These are phyloP conservation scores for Fusarium paranaense DNA, from an alignment of 2,329 filamentous ascomycete genomes.

Conservation along the genomic window DNA sequence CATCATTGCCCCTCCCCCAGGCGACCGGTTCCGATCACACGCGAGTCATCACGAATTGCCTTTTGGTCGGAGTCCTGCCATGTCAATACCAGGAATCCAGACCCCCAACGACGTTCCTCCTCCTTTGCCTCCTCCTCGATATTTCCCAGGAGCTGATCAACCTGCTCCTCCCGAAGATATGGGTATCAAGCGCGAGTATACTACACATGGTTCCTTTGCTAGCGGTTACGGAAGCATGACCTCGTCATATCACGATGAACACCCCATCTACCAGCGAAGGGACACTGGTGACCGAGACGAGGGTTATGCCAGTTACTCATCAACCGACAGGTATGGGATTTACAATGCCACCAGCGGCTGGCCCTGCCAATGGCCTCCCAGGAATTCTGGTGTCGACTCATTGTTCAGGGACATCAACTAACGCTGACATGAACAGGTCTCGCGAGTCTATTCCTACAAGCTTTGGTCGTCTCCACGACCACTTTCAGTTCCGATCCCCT, in stretches of 20 bases:
- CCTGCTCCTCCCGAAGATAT: constrained; percentile 47
- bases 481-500: constrained; percentile 60
- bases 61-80: constrained; percentile 52
- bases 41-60: constrained; percentile 45
- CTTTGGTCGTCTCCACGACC: constrained; percentile 64
- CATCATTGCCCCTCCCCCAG: constrained; percentile 48
- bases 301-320: constrained; percentile 58
- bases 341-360: constrained; percentile 3
- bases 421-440: constrained; percentile 47
- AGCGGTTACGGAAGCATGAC: constrained; percentile 57
- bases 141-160: constrained; percentile 51
- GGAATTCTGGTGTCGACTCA: not conserved
- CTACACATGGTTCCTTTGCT: constrained; percentile 45
- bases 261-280: constrained; percentile 48
- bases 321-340: constrained; percentile 51
- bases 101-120: constrained; percentile 53
- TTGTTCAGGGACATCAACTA: constrained; percentile 19
- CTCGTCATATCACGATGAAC: constrained; percentile 51
- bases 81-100: constrained; percentile 57
- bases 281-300: constrained; percentile 53
- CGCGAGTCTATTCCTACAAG: constrained; percentile 55
- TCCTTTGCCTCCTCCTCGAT: constrained; percentile 59
- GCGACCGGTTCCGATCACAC: constrained; percentile 46
- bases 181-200: constrained; percentile 45
- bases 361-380: not conserved